A percentile compares a stretch with the other conserved stretches of the same genome.
phyloP scores from a whole-genome alignment of 192 early-diverging fungal species.

The Coemansia sp. region DNA sequence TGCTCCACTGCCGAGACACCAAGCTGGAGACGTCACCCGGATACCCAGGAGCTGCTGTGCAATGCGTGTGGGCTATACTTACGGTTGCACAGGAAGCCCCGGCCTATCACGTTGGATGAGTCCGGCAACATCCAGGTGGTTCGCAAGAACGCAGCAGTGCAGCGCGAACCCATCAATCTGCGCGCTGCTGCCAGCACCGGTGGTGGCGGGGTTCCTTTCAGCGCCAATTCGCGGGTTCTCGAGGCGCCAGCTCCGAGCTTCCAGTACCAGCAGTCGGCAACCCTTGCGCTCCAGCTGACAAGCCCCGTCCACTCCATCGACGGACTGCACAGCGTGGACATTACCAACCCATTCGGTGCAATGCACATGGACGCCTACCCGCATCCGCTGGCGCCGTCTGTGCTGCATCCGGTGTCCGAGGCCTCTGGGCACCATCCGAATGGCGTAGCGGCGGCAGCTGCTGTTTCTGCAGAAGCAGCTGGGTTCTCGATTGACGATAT shows the following conservation, averaged over 20 bases:
- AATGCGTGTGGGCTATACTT: constrained; percentile 64
- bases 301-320: neutral
- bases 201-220: neutral
- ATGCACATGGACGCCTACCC: constrained; percentile 4
- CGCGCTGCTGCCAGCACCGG: neutral
- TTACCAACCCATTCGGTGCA: neutral
- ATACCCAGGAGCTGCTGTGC: constrained; percentile 62
- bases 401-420: neutral
- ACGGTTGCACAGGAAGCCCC: constrained; percentile 36
- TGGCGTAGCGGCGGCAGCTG: no score
- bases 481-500: neutral
- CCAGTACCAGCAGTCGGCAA: neutral
- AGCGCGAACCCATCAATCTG: constrained; percentile 48
- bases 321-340: neutral
- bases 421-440: neutral
- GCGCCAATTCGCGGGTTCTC: neutral
- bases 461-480: no score
- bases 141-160: constrained; percentile 48
- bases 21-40: constrained; percentile 66
- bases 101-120: constrained; percentile 42
- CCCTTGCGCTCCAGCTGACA: neutral
- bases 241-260: neutral
- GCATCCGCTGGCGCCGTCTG: neutral
- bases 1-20: constrained; percentile 62
- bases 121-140: constrained; percentile 46